phyloP scores from a whole-genome alignment of 2,329 filamentous ascomycete species.

The Dothistroma septosporum region DNA sequence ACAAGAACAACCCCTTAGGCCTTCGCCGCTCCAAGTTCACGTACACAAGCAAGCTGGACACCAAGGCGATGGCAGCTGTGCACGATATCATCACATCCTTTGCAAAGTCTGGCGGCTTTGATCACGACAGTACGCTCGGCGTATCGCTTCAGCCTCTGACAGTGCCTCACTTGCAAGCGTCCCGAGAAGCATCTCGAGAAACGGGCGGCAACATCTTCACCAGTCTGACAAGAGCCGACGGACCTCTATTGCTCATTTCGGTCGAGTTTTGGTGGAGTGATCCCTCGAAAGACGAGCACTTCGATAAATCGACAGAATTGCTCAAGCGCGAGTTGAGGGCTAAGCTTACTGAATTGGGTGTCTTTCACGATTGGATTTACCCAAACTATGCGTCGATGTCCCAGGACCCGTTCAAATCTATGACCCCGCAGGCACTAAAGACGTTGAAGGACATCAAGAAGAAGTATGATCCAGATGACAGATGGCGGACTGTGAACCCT shows the following conservation, averaged over 20 bases:
- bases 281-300: constrained; percentile 11
- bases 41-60: constrained; percentile 14
- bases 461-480: constrained; percentile 32
- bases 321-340: constrained; percentile 10
- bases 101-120: constrained; percentile 11
- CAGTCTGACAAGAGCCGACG: constrained; percentile 8
- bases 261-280: constrained; percentile 20
- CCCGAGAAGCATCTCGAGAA: constrained; percentile 4
- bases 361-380: constrained; percentile 25
- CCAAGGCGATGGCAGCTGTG: constrained; percentile 13
- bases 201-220: constrained; percentile 21
- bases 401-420: constrained; percentile 34
- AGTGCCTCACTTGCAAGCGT: constrained; percentile 18
- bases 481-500: constrained; percentile 33
- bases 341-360: constrained; percentile 4
- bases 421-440: constrained; percentile 18
- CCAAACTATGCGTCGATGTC: constrained; percentile 36
- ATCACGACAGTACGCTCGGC: constrained; percentile 9
- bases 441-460: constrained; percentile 29
- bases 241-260: constrained; percentile 19
- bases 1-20: constrained; percentile 11
- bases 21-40: constrained; percentile 22
- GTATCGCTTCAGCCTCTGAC: constrained; percentile 23
- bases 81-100: constrained; percentile 16
- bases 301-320: constrained; percentile 7